Conservation (phyloP, 257 asterid species). For the Leonotis leonurus region DNA sequence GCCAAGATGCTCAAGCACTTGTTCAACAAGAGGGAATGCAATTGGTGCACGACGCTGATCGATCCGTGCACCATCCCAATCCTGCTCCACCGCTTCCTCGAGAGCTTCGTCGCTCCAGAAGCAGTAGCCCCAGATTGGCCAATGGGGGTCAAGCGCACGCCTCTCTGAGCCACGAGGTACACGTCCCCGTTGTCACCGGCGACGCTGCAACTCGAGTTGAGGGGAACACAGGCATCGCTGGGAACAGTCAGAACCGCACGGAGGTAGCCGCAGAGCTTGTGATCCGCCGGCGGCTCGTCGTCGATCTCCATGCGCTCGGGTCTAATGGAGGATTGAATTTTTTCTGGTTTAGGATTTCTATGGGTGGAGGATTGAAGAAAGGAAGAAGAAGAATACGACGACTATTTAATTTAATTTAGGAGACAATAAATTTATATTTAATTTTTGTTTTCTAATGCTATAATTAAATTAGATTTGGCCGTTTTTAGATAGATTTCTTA, state of each 20-base stretch:
- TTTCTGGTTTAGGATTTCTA: too few species aligned
- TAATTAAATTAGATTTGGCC: too few species aligned
- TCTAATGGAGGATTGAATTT: background rate
- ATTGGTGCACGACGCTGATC: conserved; percentile 63
- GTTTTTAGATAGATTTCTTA: too few species aligned
- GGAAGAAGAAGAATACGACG: too few species aligned
- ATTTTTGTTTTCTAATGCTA: too few species aligned
- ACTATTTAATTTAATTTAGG: too few species aligned
- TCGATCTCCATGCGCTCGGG: conserved; percentile 28
- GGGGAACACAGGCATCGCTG: conserved; percentile 18
- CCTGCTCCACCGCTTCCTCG: conserved; percentile 44
- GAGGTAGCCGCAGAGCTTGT: conserved; percentile 78
- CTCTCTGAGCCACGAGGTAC: conserved; percentile 34
- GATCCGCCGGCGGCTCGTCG: conserved; percentile 28
- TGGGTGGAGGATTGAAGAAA: too few species aligned
- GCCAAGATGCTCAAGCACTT: conserved; percentile 58
- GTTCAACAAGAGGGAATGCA: conserved; percentile 44
- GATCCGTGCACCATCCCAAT: conserved; percentile 78
- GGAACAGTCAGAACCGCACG: conserved; percentile 34
- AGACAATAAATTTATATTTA: too few species aligned
- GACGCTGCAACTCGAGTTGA: conserved; percentile 41
- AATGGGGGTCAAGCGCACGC: conserved; percentile 38
- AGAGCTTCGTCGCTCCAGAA: conserved; percentile 17
- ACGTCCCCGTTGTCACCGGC: conserved; percentile 29
- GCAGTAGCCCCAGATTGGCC: conserved; percentile 8